These are phyloP conservation scores for Globisporangium middletonii DNA, from an alignment of 352 stramenopile genomes.

Conservation along the genomic window DNA sequence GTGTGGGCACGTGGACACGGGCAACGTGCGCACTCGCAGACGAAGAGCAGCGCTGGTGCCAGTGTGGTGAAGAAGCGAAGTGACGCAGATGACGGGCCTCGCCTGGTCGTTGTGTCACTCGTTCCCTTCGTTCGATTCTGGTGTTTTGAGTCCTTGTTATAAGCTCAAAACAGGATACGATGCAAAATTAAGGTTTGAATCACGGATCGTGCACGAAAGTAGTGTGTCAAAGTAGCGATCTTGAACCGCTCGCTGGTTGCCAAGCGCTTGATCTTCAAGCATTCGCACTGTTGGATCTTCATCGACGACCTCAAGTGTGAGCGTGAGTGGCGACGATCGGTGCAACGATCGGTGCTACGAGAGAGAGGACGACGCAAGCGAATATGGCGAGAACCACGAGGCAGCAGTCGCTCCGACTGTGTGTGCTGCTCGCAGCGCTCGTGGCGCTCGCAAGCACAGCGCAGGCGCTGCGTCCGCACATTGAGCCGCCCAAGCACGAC, in stretches of 20 bases:
- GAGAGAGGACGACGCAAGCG: neutral
- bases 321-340: neutral
- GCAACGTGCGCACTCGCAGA: no score
- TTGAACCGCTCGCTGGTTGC: conserved; percentile 7
- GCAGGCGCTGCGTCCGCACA: conserved; percentile 11
- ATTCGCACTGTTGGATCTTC: conserved; percentile 4
- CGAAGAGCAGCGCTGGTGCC: neutral
- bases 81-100: neutral
- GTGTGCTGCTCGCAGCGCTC: conserved; percentile 16
- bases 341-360: neutral
- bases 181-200: no score
- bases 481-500: conserved; percentile 36
- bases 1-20: neutral
- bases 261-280: neutral
- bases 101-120: neutral
- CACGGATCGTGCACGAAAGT: no score
- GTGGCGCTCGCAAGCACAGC: conserved; percentile 12
- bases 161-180: no score
- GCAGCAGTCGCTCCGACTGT: conserved; percentile 1
- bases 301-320: conserved; percentile 2
- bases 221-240: neutral
- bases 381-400: conserved; percentile 2
- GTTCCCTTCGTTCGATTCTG: neutral
- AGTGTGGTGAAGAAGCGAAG: neutral
- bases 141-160: no score